Percentiles rank a stretch among this genome's conserved stretches.
These are phyloP conservation scores for Canavalia gladiata DNA, from an alignment of 306 rosid species.

Conservation along the genomic window DNA sequence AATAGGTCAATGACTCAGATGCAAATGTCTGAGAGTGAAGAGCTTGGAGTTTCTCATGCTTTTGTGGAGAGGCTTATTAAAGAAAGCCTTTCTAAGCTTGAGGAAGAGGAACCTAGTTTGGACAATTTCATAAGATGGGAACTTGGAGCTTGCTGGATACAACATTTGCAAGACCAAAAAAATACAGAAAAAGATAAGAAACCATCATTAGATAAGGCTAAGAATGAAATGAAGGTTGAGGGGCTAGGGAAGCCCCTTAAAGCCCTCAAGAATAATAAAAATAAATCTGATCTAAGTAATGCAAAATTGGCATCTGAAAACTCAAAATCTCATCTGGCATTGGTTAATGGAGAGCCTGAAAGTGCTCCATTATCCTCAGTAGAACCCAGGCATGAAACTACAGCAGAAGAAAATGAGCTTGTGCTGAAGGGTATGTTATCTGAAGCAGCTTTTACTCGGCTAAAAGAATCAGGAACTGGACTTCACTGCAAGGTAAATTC, in stretches of 20 bases:
- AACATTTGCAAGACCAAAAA: slow-evolving; percentile 86
- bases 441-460: slow-evolving; percentile 73
- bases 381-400: slow-evolving; percentile 57
- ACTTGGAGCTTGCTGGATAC: slow-evolving; percentile 97
- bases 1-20: slow-evolving; percentile 49
- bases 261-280: slow-evolving; percentile 73
- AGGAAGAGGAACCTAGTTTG: slow-evolving; percentile 59
- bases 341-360: slow-evolving; percentile 61
- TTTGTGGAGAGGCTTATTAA: slow-evolving; percentile 66
- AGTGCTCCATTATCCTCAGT: slow-evolving; percentile 48
- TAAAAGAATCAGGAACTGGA: slow-evolving; percentile 82
- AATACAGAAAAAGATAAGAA: slow-evolving; percentile 79
- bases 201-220: slow-evolving; percentile 65
- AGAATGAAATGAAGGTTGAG: slow-evolving; percentile 81
- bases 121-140: slow-evolving; percentile 84
- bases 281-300: slow-evolving; percentile 60
- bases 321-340: slow-evolving; percentile 50
- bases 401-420: slow-evolving; percentile 73
- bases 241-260: slow-evolving; percentile 85
- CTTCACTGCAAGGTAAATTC: slow-evolving; percentile 83
- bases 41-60: slow-evolving; percentile 56
- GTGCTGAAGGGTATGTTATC: slow-evolving; percentile 67
- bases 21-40: slow-evolving; percentile 61
- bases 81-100: slow-evolving; percentile 72
- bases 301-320: slow-evolving; percentile 60